Base-by-base conservation (phyloP, 108 stramenopile genomes). In the Skeletonema tropicum region DNA sequence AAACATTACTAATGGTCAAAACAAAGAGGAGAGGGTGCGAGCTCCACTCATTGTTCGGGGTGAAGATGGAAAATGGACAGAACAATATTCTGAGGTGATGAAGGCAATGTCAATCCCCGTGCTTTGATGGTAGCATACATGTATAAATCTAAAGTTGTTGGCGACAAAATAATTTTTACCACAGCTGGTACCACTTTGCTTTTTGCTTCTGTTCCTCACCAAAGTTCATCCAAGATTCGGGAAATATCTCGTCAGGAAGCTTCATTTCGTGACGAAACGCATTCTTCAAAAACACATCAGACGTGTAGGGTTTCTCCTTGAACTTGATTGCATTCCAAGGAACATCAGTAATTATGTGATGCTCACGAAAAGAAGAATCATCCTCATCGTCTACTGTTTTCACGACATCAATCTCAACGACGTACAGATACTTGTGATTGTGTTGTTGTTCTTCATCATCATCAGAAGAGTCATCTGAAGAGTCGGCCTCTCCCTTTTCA, bases 201-300 rank as follows among this genome's bases (percentile, higher is more conserved):
- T 55, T 55, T 23, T 55, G 19, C 23, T 55, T 55, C 9, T 55
- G 48, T 21, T 49, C n/a, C n/a, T n/a, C 15, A 4, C n/a, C 52
- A 55, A 55, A 6, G 23, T 87, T 80, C 78, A 73, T 77, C 88
- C 86, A 89, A n/a, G 75, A 77, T 32, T 59, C 48, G 0, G 88
- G 88, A 61, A 85, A 91, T n/a, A 89, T 14, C 21, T 86, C 89
- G 77, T 92, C 91, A 4, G 81, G 80, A 14, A 89, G 33, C 19
- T 74, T 84, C 72, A 92, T 89, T 49, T 85, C 86, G 60, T 89
- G 86, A 19, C 91, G 85, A 73, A 92, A 92, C 10, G 89, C 77
- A 14, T 74, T n/a, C 70, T 84, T 84, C 75, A 84, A 72, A 57
- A 75, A 82, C 7, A 91, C 75, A 73, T 92, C 92, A 25, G 85